Percentiles rank a stretch among this genome's conserved stretches.
Conservation (phyloP, 768 basidiomycete genomes). For the Tremella mesenterica region DNA sequence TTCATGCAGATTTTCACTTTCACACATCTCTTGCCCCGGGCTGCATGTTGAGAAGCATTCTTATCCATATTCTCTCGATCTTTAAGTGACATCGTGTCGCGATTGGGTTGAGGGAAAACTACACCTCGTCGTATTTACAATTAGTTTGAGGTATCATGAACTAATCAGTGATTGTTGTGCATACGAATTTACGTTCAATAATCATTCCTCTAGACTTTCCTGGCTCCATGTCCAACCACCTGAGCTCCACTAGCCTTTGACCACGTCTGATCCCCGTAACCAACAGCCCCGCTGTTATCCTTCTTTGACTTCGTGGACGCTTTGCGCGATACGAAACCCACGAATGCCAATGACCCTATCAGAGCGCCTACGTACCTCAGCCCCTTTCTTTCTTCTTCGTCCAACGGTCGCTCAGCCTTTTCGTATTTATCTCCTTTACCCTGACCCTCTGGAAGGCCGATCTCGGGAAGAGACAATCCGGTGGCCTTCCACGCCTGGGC, state of each 20-base stretch:
- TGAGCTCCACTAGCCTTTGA: slow-evolving; percentile 36
- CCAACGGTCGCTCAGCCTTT: slow-evolving; percentile 18
- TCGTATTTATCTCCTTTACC: slow-evolving; percentile 11
- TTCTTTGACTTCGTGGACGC: slow-evolving; percentile 4
- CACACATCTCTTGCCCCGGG: too few species aligned
- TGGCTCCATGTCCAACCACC: slow-evolving; percentile 32
- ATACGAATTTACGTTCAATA: not conserved
- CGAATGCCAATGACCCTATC: slow-evolving; percentile 51
- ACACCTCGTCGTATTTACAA: too few species aligned
- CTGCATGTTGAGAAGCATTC: too few species aligned
- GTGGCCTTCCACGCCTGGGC: slow-evolving; percentile 21
- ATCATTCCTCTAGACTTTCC: slow-evolving; percentile 25
- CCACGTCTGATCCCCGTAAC: slow-evolving; percentile 34
- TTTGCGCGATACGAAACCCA: slow-evolving; percentile 24
- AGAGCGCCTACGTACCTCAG: slow-evolving; percentile 51
- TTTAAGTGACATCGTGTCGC: too few species aligned
- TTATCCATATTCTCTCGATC: too few species aligned
- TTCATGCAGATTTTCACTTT: too few species aligned
- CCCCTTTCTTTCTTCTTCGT: slow-evolving; percentile 50
- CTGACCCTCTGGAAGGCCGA: slow-evolving; percentile 16
- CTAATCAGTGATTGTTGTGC: not conserved
- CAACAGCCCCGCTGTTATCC: too few species aligned
- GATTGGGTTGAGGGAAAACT: too few species aligned
- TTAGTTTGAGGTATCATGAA: not conserved
- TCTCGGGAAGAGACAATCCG: slow-evolving; percentile 21